phyloP scores from a whole-genome alignment of 1,284 basidiomycete species.

The Marasmius oreades region DNA sequence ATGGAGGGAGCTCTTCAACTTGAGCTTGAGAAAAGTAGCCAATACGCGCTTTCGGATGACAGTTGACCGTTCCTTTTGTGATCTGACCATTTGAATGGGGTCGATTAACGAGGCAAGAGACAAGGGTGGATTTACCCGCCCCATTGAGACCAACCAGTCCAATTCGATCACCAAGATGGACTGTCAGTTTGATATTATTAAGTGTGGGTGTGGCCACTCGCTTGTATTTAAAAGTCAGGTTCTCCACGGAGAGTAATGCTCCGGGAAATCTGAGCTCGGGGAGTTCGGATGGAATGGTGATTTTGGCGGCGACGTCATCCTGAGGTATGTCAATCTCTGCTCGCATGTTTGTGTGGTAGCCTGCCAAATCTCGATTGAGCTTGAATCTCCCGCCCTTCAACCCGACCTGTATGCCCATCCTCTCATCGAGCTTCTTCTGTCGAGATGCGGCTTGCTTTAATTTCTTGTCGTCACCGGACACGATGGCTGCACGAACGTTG shows the following conservation, averaged over 20 bases:
- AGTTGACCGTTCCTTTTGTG: constrained; percentile 49
- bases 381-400: constrained; percentile 51
- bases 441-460: constrained; percentile 54
- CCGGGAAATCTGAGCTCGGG: constrained; percentile 46
- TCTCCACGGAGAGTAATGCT: constrained; percentile 47
- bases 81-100: constrained; percentile 32
- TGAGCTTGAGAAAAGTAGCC: constrained; percentile 57
- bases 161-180: constrained; percentile 53
- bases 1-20: constrained; percentile 45
- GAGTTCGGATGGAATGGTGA: constrained; percentile 44
- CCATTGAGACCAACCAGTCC: constrained; percentile 48
- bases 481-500: constrained; percentile 44
- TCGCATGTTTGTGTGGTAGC: constrained; percentile 43
- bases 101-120: constrained; percentile 52
- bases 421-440: constrained; percentile 51
- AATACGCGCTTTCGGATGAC: constrained; percentile 55
- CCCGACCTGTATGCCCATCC: constrained; percentile 17
- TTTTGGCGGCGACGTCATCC: constrained; percentile 41
- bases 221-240: constrained; percentile 43
- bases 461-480: constrained; percentile 65
- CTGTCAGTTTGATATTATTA: constrained; percentile 49
- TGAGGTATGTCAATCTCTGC: constrained; percentile 48
- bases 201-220: constrained; percentile 36
- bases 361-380: constrained; percentile 54
- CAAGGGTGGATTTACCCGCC: constrained; percentile 54